phyloP scores from a whole-genome alignment of 148 eudicot genomes.

The Diospyros kaki region DNA sequence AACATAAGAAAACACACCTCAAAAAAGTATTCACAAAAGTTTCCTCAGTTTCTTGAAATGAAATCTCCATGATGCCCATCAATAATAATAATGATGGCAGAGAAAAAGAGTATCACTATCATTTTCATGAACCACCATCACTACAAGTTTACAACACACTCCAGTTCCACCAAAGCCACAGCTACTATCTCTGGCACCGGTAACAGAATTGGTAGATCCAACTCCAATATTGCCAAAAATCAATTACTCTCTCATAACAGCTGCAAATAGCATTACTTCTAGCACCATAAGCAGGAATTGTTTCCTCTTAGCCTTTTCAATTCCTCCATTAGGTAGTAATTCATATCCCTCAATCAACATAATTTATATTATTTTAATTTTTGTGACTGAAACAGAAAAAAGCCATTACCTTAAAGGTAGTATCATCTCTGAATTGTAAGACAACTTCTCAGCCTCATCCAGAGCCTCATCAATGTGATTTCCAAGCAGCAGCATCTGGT shows the following conservation, averaged over 20 bases:
- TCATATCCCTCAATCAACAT: background rate
- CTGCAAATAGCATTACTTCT: background rate
- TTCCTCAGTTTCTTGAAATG: background rate
- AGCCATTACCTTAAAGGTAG: slow-evolving; percentile 52
- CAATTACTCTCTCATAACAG: background rate
- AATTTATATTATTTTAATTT: background rate
- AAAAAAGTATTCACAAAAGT: background rate
- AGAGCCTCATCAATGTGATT: slow-evolving; percentile 62
- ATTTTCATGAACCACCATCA: background rate
- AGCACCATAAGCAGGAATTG: slow-evolving; percentile 3
- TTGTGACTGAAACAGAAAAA: background rate
- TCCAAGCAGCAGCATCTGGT: slow-evolving; percentile 65
- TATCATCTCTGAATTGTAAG: slow-evolving; percentile 31
- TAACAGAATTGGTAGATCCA: background rate
- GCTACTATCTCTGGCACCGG: background rate
- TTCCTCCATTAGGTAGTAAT: background rate
- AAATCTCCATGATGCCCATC: background rate
- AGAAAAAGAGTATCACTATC: slow-evolving; percentile 8
- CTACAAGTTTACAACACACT: background rate
- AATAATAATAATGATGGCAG: background rate
- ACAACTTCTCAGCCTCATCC: slow-evolving; percentile 42
- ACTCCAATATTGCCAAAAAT: background rate
- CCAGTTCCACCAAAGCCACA: background rate
- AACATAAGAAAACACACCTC: background rate
- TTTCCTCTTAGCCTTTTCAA: background rate